Conservation (phyloP, 2,329 filamentous ascomycete genomes). For the Verticillium klebahnii region DNA sequence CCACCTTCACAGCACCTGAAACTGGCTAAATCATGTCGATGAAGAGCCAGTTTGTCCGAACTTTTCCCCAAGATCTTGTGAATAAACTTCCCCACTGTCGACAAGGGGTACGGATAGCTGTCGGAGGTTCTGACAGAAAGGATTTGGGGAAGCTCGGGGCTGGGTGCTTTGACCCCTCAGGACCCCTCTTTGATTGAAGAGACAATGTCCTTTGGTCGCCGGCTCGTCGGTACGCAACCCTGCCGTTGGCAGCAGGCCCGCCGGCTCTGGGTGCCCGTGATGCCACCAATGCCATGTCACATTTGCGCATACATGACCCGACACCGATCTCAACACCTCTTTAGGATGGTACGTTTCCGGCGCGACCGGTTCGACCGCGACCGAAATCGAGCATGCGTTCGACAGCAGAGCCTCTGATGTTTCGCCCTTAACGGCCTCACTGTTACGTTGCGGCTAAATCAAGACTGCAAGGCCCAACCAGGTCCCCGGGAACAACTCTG, state of each 20-base stretch:
- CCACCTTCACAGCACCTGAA: not conserved
- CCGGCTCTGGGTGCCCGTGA: not conserved
- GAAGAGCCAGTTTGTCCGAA: not conserved
- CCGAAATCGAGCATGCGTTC: no score
- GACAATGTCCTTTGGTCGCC: not conserved
- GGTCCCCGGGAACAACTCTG: conserved; percentile 1
- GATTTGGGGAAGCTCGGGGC: not conserved
- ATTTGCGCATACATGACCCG: not conserved
- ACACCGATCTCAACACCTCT: not conserved
- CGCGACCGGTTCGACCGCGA: no score
- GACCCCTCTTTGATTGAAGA: not conserved
- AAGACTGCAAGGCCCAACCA: conserved; percentile 1
- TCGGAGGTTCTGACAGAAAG: not conserved
- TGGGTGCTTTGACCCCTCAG: not conserved
- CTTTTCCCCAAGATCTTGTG: not conserved
- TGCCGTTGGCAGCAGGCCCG: not conserved
- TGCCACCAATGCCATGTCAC: not conserved
- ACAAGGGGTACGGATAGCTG: not conserved
- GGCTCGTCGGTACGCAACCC: not conserved
- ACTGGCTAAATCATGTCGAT: not conserved
- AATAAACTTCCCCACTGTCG: not conserved
- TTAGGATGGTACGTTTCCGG: no score
- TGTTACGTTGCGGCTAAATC: not conserved
- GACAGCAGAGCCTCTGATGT: no score
- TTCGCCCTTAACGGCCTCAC: not conserved